Percentiles rank a stretch among this genome's conserved stretches.
phyloP scores from a whole-genome alignment of 1,284 basidiomycete species.

The Puccinia coronata region DNA sequence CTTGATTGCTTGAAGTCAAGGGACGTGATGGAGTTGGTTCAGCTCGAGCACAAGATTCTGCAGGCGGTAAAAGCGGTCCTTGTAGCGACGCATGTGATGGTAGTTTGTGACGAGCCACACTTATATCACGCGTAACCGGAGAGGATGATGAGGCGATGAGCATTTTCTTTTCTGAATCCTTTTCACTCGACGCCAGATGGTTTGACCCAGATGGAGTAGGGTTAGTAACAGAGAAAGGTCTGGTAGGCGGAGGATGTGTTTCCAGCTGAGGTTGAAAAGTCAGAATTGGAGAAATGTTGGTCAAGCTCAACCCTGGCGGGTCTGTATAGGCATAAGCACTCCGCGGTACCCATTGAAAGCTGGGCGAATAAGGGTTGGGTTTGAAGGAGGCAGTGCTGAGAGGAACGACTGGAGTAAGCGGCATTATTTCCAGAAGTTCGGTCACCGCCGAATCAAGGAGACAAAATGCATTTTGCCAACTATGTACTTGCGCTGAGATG shows the following conservation, averaged over 20 bases:
- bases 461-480: slow-evolving; percentile 14
- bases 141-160: neutral
- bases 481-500: neutral
- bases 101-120: neutral
- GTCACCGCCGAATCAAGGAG: slow-evolving; percentile 9
- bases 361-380: slow-evolving; percentile 14
- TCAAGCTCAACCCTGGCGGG: slow-evolving; percentile 3
- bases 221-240: neutral
- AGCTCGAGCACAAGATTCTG: neutral
- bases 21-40: neutral
- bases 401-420: neutral
- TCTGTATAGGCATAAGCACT: neutral
- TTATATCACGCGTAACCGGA: neutral
- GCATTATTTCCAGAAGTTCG: slow-evolving; percentile 12
- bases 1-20: neutral
- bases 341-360: slow-evolving; percentile 3
- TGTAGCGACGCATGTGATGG: neutral
- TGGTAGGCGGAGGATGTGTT: neutral
- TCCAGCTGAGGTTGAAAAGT: slow-evolving; percentile 15
- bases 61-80: slow-evolving; percentile 5
- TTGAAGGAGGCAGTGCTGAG: neutral
- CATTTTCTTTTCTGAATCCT: neutral
- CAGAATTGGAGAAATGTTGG: neutral
- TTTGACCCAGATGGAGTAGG: neutral
- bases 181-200: neutral